Conservation (phyloP, 192 early-diverging fungal species). For the Backusella luteola region DNA sequence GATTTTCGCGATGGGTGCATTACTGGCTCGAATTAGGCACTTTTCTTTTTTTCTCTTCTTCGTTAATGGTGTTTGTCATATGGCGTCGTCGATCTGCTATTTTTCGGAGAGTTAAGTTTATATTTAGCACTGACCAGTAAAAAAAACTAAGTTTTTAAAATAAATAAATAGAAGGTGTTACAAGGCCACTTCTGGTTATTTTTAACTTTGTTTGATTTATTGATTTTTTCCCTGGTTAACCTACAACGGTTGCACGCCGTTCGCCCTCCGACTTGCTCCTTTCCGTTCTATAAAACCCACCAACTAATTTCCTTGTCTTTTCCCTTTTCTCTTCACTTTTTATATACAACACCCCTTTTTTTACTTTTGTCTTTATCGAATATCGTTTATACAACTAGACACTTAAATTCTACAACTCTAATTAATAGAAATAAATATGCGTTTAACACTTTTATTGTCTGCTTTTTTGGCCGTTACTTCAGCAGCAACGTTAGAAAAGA, state of each 20-base stretch:
- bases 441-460: constrained; percentile 8
- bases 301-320: not conserved
- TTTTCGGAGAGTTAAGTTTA: not conserved
- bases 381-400: not conserved
- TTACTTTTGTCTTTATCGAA: not conserved
- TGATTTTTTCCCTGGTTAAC: not conserved
- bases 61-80: not conserved
- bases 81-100: not conserved
- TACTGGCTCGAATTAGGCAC: not conserved
- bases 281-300: not conserved
- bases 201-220: not conserved
- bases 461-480: not conserved
- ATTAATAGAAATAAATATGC: not conserved
- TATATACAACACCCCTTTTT: not conserved
- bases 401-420: not conserved
- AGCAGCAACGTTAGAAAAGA: constrained; percentile 15
- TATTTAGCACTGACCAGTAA: not conserved
- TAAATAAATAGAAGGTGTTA: not conserved
- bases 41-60: not conserved
- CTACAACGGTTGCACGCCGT: not conserved
- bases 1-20: not conserved
- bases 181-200: not conserved
- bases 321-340: not conserved
- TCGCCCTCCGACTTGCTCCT: not conserved
- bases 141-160: not conserved